Conservation (phyloP, 2,329 filamentous ascomycete genomes). For the Aspergillus uvarum region DNA sequence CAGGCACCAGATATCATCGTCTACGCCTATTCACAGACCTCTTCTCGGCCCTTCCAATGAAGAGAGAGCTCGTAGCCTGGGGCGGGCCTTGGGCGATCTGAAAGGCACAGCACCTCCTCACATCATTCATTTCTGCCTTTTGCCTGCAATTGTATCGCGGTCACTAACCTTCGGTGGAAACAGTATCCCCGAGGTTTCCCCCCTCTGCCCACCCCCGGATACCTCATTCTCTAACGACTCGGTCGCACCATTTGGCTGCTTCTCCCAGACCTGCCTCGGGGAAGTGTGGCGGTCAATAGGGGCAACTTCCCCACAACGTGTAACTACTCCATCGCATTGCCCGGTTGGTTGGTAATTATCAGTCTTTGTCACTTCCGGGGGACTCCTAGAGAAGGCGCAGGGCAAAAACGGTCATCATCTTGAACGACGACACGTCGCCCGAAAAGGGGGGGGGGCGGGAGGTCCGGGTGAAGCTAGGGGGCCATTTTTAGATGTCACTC, state of each 20-base stretch:
- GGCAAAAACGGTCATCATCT: conserved; percentile 1
- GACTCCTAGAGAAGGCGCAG: conserved; percentile 8
- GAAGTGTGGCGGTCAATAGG: neutral
- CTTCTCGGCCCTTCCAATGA: neutral
- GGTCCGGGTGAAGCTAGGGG: neutral
- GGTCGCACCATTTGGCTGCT: neutral
- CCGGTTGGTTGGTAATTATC: neutral
- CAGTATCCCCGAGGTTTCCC: neutral
- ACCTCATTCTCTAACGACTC: neutral
- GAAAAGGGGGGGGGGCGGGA: conserved; percentile 5
- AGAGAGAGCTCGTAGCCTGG: neutral
- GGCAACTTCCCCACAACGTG: neutral
- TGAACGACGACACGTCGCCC: conserved; percentile 23
- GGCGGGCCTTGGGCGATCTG: neutral
- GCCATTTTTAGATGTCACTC: neutral
- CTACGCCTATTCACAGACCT: neutral
- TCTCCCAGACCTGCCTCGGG: neutral
- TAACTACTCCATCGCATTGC: neutral
- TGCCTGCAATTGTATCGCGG: neutral
- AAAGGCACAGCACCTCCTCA: neutral
- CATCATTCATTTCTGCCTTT: neutral
- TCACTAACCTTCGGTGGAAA: neutral
- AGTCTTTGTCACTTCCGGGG: conserved; percentile 2
- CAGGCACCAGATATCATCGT: neutral
- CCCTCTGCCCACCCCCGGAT: neutral